These are phyloP conservation scores for Aspergillus proliferans DNA, from an alignment of 2,329 filamentous ascomycete species.

Conservation along the genomic window DNA sequence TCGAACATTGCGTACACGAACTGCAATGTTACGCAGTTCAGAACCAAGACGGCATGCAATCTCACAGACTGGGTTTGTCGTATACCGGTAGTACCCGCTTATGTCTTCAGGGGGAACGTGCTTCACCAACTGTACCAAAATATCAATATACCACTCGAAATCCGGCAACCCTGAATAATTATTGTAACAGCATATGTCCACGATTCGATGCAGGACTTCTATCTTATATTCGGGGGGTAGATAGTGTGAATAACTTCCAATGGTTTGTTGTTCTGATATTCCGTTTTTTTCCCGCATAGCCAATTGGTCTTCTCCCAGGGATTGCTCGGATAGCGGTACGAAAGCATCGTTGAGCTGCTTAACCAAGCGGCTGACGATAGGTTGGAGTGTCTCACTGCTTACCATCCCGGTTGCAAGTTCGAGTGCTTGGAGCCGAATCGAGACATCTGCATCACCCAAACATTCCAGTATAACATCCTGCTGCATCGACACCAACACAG, in stretches of 20 bases:
- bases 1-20: constrained; percentile 81
- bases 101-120: constrained; percentile 39
- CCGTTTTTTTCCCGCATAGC: background rate
- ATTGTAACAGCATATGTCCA: constrained; percentile 83
- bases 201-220: constrained; percentile 73
- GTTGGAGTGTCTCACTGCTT: constrained; percentile 73
- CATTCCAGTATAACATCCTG: constrained; percentile 96
- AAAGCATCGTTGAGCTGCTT: constrained; percentile 64
- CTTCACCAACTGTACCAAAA: constrained; percentile 77
- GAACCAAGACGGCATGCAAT: constrained; percentile 58
- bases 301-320: background rate
- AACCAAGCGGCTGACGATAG: constrained; percentile 80
- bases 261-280: background rate
- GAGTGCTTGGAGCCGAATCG: constrained; percentile 85
- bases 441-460: constrained; percentile 92
- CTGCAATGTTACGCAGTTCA: constrained; percentile 83
- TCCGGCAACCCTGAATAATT: constrained; percentile 82
- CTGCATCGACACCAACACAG: constrained; percentile 80
- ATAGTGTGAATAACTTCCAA: background rate
- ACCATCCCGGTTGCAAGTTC: constrained; percentile 94
- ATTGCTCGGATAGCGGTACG: background rate
- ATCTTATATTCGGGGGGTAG: constrained; percentile 79
- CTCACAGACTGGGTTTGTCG: constrained; percentile 9
- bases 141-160: constrained; percentile 96
- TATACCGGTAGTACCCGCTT: constrained; percentile 14